A percentile compares a stretch with the other conserved stretches of the same genome.
Evolutionary conservation across 805 yeast genomes (phyloP).

Genomic region (Komagataella kurtzmanii): DNA sequence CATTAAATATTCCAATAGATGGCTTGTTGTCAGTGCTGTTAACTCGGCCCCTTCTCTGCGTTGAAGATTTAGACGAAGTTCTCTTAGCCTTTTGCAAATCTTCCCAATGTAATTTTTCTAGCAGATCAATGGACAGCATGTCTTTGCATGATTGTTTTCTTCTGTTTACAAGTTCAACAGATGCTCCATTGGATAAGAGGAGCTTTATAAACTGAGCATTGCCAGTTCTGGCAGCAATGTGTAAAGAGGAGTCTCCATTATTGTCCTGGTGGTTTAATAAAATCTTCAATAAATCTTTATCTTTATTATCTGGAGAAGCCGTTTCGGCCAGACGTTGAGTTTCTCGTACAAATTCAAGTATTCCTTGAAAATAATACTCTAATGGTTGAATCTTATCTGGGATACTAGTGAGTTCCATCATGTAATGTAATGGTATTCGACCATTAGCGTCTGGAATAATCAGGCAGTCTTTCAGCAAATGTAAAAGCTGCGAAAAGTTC

Average conservation of each 20-base stretch:
- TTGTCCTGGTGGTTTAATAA: constrained; percentile 66
- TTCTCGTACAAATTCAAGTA: constrained; percentile 13
- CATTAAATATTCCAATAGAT: not conserved
- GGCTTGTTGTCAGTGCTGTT: not conserved
- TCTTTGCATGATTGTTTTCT: constrained; percentile 3
- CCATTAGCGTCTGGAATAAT: constrained; percentile 63
- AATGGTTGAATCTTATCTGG: constrained; percentile 35
- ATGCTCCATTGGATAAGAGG: constrained; percentile 34
- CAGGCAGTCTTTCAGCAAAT: constrained; percentile 49
- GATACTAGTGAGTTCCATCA: constrained; percentile 33
- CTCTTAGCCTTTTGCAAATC: not conserved
- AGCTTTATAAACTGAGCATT: constrained; percentile 29
- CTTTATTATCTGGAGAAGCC: constrained; percentile 9
- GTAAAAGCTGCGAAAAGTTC: constrained; percentile 44
- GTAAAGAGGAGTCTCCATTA: constrained; percentile 78
- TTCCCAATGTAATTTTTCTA: constrained; percentile 7
- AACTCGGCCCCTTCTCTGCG: not conserved
- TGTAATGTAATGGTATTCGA: constrained; percentile 61
- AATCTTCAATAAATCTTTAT: constrained; percentile 34
- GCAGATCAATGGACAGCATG: constrained; percentile 5
- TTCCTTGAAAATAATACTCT: constrained; percentile 34
- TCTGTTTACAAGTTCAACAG: constrained; percentile 8
- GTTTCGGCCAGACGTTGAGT: constrained; percentile 18
- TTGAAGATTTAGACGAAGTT: not conserved
- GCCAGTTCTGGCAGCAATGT: constrained; percentile 52